Base-by-base conservation (phyloP, 352 stramenopile genomes). In the Pythium phragmiticola region DNA sequence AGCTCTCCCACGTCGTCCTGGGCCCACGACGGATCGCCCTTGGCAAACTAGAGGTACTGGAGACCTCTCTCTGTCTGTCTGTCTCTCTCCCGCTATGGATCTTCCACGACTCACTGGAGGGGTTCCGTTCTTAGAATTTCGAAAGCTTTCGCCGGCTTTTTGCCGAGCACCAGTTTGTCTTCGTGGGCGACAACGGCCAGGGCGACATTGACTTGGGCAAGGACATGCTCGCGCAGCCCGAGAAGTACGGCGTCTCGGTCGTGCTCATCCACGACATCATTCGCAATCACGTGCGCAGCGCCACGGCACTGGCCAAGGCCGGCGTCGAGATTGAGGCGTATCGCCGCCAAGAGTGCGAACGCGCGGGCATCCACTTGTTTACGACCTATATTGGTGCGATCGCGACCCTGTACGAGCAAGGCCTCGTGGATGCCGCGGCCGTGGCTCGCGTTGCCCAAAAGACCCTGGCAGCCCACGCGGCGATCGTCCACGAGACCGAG, bases 241-340 rank as follows among this genome's bases (percentile, higher is more conserved):
- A 77, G 9, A 63, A 78, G 59, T 89, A 89, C 63, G 65, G 70
- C 2, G 80, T 89, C 36, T 76, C 72, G 0, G 72, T 72, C 19
- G 84, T 93, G 46, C 72, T 93, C 7, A 93, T 93, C 57, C 84
- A 93, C 70, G 84, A 93, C 57, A 77, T 93, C 26, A 87, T 92
- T 65, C 84, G 84, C 66, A 89, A 89, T 64, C 81, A 90, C 63
- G 60, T 64, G 11, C 56, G 45, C 23, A 66, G 47, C 26, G 39
- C 59, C 3, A 47, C 58, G 9, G 42, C 43, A 1, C 50, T 63
- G 3, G 57, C 53, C 28, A 68, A 75, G 43, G 19, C 58, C 51
- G 54, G 64, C 51, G 36, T 60, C 13, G 21, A 47, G 2, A 49
- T 69, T 7, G 60, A 66, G 41, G 50, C 80, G 8, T 93, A 89